These are phyloP conservation scores for Tricholoma flavovirens DNA, from an alignment of 768 basidiomycete species.

Conservation along the genomic window DNA sequence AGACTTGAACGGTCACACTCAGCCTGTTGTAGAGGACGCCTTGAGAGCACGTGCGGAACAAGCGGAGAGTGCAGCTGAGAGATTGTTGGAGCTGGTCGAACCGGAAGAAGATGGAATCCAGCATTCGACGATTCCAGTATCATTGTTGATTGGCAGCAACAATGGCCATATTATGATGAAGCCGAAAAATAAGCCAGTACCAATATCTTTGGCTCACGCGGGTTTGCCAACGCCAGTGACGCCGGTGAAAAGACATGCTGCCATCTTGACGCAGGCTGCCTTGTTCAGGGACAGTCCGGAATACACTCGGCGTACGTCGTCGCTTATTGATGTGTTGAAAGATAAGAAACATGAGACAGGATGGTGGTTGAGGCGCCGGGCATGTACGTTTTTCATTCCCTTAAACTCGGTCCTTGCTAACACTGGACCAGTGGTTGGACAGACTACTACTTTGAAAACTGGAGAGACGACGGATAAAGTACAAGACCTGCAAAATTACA, in stretches of 20 bases:
- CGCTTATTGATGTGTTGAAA: slow-evolving; percentile 64
- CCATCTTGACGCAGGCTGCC: slow-evolving; percentile 68
- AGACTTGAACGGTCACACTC: slow-evolving; percentile 27
- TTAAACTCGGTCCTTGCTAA: slow-evolving; percentile 8
- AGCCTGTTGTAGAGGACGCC: slow-evolving; percentile 73
- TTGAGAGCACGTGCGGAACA: slow-evolving; percentile 85
- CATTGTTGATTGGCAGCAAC: slow-evolving; percentile 41
- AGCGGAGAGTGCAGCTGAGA: slow-evolving; percentile 88
- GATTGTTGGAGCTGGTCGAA: slow-evolving; percentile 81
- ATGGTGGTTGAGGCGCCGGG: slow-evolving; percentile 81
- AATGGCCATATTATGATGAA: slow-evolving; percentile 33
- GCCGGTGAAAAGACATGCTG: slow-evolving; percentile 52
- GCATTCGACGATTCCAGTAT: slow-evolving; percentile 49
- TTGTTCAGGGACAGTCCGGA: slow-evolving; percentile 80
- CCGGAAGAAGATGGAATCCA: slow-evolving; percentile 57
- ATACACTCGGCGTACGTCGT: slow-evolving; percentile 43
- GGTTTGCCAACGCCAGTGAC: slow-evolving; percentile 46
- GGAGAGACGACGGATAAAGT: slow-evolving; percentile 33
- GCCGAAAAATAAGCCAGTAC: slow-evolving; percentile 27
- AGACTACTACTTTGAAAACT: slow-evolving; percentile 40
- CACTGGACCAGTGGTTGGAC: slow-evolving; percentile 37
- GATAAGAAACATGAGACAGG: slow-evolving; percentile 63
- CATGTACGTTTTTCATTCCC: slow-evolving; percentile 41
- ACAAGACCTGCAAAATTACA: slow-evolving; percentile 49
- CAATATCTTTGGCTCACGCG: slow-evolving; percentile 28